Evolutionary conservation across 257 asterid genomes (phyloP).

Genomic region (Vinca minor): DNA sequence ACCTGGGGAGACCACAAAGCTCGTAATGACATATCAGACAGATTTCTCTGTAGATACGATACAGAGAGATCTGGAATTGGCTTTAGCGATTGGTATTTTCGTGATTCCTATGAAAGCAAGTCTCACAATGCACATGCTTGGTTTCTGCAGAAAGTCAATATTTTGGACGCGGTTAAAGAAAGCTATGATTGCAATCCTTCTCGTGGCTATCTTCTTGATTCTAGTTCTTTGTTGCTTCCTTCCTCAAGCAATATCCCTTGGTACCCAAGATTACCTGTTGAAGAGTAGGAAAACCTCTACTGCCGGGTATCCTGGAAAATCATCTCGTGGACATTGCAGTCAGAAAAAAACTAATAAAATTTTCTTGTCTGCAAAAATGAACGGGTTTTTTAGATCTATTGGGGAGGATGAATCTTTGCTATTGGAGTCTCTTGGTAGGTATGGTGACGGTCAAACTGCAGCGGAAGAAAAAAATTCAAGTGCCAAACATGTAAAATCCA

Average conservation of each 20-base stretch:
- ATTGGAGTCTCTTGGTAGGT: conserved; percentile 27
- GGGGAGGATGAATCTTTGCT: conserved; percentile 29
- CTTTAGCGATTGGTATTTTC: conserved; percentile 49
- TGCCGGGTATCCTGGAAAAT: conserved; percentile 20
- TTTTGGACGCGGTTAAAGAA: conserved; percentile 54
- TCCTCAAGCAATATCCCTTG: conserved; percentile 28
- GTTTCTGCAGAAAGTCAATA: conserved; percentile 51
- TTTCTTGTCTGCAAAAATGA: conserved; percentile 26
- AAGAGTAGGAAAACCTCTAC: conserved; percentile 31
- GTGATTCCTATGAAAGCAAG: conserved; percentile 87
- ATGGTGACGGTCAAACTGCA: conserved; percentile 20
- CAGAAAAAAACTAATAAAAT: conserved; percentile 17
- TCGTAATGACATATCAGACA: conserved; percentile 46
- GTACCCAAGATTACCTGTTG: conserved; percentile 24
- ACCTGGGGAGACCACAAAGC: conserved; percentile 68
- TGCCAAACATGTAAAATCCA: conserved; percentile 5
- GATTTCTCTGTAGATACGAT: conserved; percentile 59
- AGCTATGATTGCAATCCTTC: conserved; percentile 27
- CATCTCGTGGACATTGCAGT: conserved; percentile 17
- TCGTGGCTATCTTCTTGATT: conserved; percentile 35
- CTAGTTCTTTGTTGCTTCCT: conserved; percentile 35
- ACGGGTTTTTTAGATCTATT: conserved; percentile 25
- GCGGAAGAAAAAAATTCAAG: conserved; percentile 16
- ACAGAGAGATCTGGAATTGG: conserved; percentile 69
- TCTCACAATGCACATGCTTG: conserved; percentile 43